Percentiles rank a stretch among this genome's conserved stretches.
Conservation (phyloP, 192 early-diverging fungal species). For the Lunasporangiospora selenospora region DNA sequence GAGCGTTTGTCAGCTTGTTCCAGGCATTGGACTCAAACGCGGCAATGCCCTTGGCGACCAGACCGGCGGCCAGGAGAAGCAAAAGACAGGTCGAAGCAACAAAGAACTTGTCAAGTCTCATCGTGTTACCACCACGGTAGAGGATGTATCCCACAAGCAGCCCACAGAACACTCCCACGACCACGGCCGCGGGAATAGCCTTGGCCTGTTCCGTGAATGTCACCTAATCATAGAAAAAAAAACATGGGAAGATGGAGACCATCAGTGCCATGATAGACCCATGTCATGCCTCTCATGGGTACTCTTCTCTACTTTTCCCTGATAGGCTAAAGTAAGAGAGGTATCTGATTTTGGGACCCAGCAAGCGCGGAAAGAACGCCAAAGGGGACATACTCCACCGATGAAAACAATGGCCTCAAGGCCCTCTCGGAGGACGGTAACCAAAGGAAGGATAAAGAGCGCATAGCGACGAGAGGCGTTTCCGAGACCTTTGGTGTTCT, state of each 20-base stretch:
- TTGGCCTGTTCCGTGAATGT: slow-evolving; percentile 67
- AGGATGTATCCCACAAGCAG: slow-evolving; percentile 72
- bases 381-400: slow-evolving; percentile 69
- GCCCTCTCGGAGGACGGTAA: slow-evolving; percentile 86
- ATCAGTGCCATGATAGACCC: no score
- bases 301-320: no score
- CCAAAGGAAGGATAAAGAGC: slow-evolving; percentile 81
- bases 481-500: slow-evolving; percentile 34
- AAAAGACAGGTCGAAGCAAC: slow-evolving; percentile 71
- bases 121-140: slow-evolving; percentile 71
- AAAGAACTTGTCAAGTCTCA: slow-evolving; percentile 82
- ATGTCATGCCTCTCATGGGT: no score
- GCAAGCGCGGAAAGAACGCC: no score
- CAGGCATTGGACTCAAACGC: slow-evolving; percentile 49
- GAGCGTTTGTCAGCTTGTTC: slow-evolving; percentile 23
- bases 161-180: slow-evolving; percentile 76
- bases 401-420: slow-evolving; percentile 90
- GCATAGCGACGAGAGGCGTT: slow-evolving; percentile 56
- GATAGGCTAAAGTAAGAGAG: no score
- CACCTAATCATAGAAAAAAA: slow-evolving; percentile 38
- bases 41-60: slow-evolving; percentile 70
- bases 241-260: background rate
- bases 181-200: slow-evolving; percentile 80
- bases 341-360: no score
- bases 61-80: slow-evolving; percentile 82